Base-by-base conservation (phyloP, 352 stramenopile species). In the Phytophthora sp. region DNA sequence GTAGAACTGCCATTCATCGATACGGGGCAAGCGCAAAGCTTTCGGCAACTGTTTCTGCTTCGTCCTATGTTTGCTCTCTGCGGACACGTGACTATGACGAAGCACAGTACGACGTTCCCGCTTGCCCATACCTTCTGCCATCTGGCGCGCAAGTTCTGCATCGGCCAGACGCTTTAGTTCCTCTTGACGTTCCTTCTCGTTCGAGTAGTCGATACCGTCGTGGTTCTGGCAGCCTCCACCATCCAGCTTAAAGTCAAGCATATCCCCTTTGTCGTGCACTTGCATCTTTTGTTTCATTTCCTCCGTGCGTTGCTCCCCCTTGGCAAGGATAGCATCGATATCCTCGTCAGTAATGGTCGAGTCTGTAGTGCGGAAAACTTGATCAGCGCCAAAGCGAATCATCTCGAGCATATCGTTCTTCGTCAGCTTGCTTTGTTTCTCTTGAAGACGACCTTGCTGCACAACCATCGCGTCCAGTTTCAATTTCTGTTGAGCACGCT, bases 261-360 rank as follows among this genome's bases (percentile, higher is more conserved):
- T 46, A 60, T 94, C 84, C 46, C 85, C 86, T 70, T 96, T 95
- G 64, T 94, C 89, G 51, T 94, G 87, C 2, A 62, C 73, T 36
- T 96, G 86, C 71, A 96, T 75, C 47, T 96, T 96, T 57, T 91
- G 73, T 74, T 91, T 93, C 86, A 95, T 94, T 45, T 95, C 88
- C 58, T 95, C 88, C 7, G 87, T 94, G 20, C 88, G 79, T 45
- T 92, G 84, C 45, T 95, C 87, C 71, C 89, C 86, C 71, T 90
- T 90, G 0, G 88, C 96, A 73, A 99, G 89, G 68, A 99, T 98
- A 6, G 93, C 91, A 72, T 99, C 97, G 65, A 99, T 99, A 73
- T 99, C 97, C 64, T 99, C 96, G 55, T 99, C 97, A 7, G 95
- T 99, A 66, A 99, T 99, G 8, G 88, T 97, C 7, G 90, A 97